Conservation (phyloP, 176 grass and related monocot genomes). For the Phoenix dactylifera region DNA sequence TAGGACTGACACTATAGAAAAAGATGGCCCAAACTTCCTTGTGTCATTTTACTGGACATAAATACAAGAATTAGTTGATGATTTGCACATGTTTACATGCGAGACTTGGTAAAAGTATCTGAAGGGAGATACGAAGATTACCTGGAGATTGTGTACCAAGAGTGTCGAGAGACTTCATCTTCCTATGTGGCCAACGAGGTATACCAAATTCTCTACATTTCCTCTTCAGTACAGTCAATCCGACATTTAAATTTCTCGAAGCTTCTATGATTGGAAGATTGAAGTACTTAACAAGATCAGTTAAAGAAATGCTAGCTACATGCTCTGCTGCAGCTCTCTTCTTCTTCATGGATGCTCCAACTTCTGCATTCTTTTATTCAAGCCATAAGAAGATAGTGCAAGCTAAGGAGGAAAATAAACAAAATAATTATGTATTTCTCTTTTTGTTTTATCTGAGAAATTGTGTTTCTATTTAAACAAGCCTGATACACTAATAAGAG, state of each 20-base stretch:
- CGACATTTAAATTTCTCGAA: conserved; percentile 45
- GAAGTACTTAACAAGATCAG: conserved; percentile 46
- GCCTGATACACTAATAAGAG: too few species aligned
- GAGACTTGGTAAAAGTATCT: too few species aligned
- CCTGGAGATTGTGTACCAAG: conserved; percentile 52
- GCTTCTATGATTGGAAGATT: conserved; percentile 58
- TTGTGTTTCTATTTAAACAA: too few species aligned
- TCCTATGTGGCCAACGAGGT: conserved; percentile 56
- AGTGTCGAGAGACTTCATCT: conserved; percentile 58
- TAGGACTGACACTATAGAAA: too few species aligned
- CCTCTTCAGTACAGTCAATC: conserved; percentile 56
- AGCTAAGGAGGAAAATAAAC: too few species aligned
- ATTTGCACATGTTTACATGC: too few species aligned
- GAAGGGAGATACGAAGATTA: neutral
- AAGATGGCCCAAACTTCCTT: too few species aligned
- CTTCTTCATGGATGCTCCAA: conserved; percentile 20
- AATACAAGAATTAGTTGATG: too few species aligned
- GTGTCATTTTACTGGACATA: too few species aligned
- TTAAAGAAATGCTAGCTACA: conserved; percentile 46
- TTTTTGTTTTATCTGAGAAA: too few species aligned
- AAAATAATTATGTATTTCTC: too few species aligned
- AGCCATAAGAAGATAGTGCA: neutral
- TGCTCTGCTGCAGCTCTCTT: conserved; percentile 43
- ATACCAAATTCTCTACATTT: conserved; percentile 68
- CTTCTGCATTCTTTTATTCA: conserved; percentile 16